Conservation (phyloP, 78 protist species). For the Tieghemostelium lacteum region DNA sequence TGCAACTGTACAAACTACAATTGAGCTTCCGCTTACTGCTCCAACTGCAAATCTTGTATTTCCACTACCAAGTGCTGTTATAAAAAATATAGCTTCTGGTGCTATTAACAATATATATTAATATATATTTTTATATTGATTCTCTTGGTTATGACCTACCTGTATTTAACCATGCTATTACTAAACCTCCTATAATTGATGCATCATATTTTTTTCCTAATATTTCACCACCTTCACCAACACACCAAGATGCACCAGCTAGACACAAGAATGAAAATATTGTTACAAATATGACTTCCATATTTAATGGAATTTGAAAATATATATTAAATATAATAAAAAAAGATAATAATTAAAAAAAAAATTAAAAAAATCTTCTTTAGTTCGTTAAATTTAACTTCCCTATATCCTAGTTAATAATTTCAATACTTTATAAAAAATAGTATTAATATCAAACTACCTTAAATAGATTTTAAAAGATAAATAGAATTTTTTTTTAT, state of each 20-base stretch:
- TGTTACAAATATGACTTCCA: conserved; percentile 14
- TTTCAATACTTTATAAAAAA: too few relatives aligned
- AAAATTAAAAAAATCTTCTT: too few relatives aligned
- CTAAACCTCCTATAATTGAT: conserved; percentile 84
- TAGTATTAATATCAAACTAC: too few relatives aligned
- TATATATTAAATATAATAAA: too few relatives aligned
- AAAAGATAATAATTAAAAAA: too few relatives aligned
- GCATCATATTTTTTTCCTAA: conserved; percentile 88
- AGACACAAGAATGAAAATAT: conserved; percentile 45
- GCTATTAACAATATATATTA: conserved; percentile 7
- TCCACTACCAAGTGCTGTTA: conserved; percentile 77
- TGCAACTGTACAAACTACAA: conserved; percentile 88
- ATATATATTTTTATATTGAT: background rate
- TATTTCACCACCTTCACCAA: conserved; percentile 89
- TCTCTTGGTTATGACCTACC: conserved; percentile 11
- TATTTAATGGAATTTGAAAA: too few relatives aligned
- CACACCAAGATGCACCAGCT: conserved; percentile 82
- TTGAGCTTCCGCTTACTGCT: conserved; percentile 84
- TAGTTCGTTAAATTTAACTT: too few relatives aligned
- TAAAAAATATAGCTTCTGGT: conserved; percentile 85
- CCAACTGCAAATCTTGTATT: conserved; percentile 86
- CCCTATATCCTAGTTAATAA: too few relatives aligned
- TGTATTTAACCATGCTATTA: conserved; percentile 88
- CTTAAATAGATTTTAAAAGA: too few relatives aligned
- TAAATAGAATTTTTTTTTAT: too few relatives aligned